Base-by-base conservation (phyloP, 2,329 filamentous ascomycete genomes). In the Setomelanomma holmii region DNA sequence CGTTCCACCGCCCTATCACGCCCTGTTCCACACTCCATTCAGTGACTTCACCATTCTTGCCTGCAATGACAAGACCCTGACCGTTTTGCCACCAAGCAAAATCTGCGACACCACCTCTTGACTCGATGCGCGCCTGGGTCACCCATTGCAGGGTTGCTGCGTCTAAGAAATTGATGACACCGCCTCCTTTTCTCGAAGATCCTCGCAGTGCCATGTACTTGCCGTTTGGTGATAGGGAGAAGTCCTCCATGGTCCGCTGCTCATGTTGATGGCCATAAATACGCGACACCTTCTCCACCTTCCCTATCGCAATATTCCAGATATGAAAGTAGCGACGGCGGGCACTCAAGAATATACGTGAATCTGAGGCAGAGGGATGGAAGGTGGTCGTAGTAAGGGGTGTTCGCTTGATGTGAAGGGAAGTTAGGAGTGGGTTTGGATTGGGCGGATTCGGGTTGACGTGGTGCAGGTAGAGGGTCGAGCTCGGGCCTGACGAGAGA, bases 1-100 rank as follows among this genome's bases (percentile, higher is more conserved):
- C 95, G 42, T 86, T 83, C 95, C 95, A 99, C 46, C 92, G 79
- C 3, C 87, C 90, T 1, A 96, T 70, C 45, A 96, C 89, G 10
- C 87, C 84, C 20, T 84, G 78, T 19, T 80, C 79, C 53, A 96
- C 80, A 69, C 87, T 89, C 84, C 91, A 99, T 78, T 99, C 95
- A 46, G 90, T 92, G 5, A 98, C 84, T 69, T 96, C 90, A 20
- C 95, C 95, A 61, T 90, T 91, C 74, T 89, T 93, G 54, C 91
- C 92, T 1, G 90, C 85, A 36, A 96, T 89, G 0, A 87, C 89
- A 66, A 99, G 80, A 4, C 93, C 93, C 35, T 88, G 84, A 27
- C 93, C 90, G 55, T 91, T 86, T 46, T 86, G 83, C 93, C 93
- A 97, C 95, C 95, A 99, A 1, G 86, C 86, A 67, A 97, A 96